These are phyloP conservation scores for Periconia sp. DNA, from an alignment of 2,329 filamentous ascomycete species.

Conservation along the genomic window DNA sequence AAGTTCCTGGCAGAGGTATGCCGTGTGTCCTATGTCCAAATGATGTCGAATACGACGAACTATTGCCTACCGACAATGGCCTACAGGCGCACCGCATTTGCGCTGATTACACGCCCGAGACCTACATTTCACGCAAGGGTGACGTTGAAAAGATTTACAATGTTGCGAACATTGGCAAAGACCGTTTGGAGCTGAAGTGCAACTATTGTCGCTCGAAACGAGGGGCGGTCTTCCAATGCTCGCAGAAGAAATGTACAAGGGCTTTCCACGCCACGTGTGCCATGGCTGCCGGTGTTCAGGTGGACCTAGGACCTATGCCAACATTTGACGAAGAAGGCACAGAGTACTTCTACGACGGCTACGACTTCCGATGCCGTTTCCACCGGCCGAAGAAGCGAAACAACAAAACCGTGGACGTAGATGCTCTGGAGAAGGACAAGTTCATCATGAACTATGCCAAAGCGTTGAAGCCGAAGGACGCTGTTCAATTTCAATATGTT, in stretches of 20 bases:
- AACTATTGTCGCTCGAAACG: slow-evolving; percentile 92
- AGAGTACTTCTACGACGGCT: slow-evolving; percentile 88
- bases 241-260: slow-evolving; percentile 87
- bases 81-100: slow-evolving; percentile 86
- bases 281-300: slow-evolving; percentile 84
- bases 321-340: slow-evolving; percentile 88
- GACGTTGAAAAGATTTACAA: slow-evolving; percentile 74
- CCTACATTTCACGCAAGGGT: slow-evolving; percentile 72
- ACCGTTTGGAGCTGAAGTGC: slow-evolving; percentile 87
- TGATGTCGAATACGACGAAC: slow-evolving; percentile 75
- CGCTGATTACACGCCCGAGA: slow-evolving; percentile 89
- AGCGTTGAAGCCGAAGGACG: slow-evolving; percentile 69
- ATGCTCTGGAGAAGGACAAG: slow-evolving; percentile 69
- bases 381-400: slow-evolving; percentile 89
- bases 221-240: slow-evolving; percentile 97
- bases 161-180: slow-evolving; percentile 79
- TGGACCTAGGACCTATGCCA: slow-evolving; percentile 82
- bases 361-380: slow-evolving; percentile 92
- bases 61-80: slow-evolving; percentile 87
- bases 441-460: slow-evolving; percentile 69
- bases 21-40: slow-evolving; percentile 94
- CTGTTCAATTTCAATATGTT: slow-evolving; percentile 84
- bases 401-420: slow-evolving; percentile 71
- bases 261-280: slow-evolving; percentile 96
- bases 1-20: slow-evolving; percentile 70